Percentiles rank a stretch among this genome's conserved stretches.
phyloP scores from a whole-genome alignment of 371 early-diverging fungal genomes.

The Mucor indicus region DNA sequence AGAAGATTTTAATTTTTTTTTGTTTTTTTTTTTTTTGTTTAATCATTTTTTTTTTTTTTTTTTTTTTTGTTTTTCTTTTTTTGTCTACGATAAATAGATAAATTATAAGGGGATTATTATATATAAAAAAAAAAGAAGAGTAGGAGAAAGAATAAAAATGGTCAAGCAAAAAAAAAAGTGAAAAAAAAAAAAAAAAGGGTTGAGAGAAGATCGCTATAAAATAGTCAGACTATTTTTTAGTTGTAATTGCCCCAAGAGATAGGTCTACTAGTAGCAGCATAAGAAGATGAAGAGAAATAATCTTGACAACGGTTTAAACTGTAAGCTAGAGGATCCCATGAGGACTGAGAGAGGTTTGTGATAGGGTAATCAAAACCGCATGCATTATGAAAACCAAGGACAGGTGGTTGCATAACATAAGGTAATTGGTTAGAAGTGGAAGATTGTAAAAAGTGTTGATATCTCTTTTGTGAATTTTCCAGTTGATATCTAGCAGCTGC shows the following conservation, averaged over 20 bases:
- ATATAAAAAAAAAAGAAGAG: not conserved
- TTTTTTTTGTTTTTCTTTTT: too few species aligned
- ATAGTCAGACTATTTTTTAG: not conserved
- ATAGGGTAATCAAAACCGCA: slow-evolving; percentile 8
- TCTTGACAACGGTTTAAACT: slow-evolving; percentile 10
- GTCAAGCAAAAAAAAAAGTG: not conserved
- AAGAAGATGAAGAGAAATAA: not conserved
- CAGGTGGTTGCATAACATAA: slow-evolving; percentile 14
- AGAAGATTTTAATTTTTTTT: not conserved
- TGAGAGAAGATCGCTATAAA: not conserved
- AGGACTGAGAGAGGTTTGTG: slow-evolving; percentile 23
- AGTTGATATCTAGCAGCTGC: slow-evolving; percentile 7
- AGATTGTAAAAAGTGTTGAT: slow-evolving; percentile 14
- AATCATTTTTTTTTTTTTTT: not conserved
- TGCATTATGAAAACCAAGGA: slow-evolving; percentile 7
- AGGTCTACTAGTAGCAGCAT: slow-evolving; percentile 8
- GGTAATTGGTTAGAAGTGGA: slow-evolving; percentile 7
- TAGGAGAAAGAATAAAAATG: not conserved
- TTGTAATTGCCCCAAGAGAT: slow-evolving; percentile 16
- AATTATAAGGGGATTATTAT: too few species aligned
- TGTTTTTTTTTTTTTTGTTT: not conserved
- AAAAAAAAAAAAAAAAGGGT: not conserved
- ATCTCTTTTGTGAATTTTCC: slow-evolving; percentile 9
- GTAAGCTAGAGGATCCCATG: slow-evolving; percentile 29
- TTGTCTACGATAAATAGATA: too few species aligned